Conservation (phyloP, 2,329 filamentous ascomycete genomes). For the Fusarium mundagurra region DNA sequence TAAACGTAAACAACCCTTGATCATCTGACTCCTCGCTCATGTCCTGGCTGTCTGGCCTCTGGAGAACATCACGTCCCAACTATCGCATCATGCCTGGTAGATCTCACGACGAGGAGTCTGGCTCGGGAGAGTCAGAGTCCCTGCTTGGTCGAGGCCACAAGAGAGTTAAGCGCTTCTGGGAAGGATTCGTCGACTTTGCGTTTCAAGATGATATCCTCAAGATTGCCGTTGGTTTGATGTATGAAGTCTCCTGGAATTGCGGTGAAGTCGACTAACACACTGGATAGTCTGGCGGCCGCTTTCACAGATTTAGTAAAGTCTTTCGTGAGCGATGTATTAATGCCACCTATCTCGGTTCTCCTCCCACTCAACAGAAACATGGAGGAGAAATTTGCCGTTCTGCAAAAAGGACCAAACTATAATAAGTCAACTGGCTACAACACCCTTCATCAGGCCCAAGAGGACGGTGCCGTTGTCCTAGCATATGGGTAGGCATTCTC, state of each 20-base stretch:
- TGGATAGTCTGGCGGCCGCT: conserved; percentile 69
- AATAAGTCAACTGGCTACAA: conserved; percentile 68
- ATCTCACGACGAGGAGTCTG: conserved; percentile 50
- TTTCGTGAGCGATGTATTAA: conserved; percentile 75
- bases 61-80: conserved; percentile 17
- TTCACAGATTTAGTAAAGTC: conserved; percentile 78
- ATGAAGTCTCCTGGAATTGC: conserved; percentile 38
- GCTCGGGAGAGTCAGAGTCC: conserved; percentile 46
- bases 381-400: conserved; percentile 77
- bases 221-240: conserved; percentile 81
- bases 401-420: conserved; percentile 66
- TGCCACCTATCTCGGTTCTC: conserved; percentile 75
- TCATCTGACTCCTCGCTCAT: not conserved
- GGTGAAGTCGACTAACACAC: conserved; percentile 8
- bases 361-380: conserved; percentile 76
- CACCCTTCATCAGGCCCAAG: conserved; percentile 73
- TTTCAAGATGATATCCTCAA: conserved; percentile 79
- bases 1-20: not conserved
- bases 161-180: conserved; percentile 62
- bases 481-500: conserved; percentile 68
- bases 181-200: conserved; percentile 77
- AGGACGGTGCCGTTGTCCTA: conserved; percentile 77
- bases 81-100: conserved; percentile 42
- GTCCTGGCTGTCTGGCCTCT: conserved; percentile 26
- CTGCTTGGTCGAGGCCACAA: conserved; percentile 60